phyloP scores from a whole-genome alignment of 129 eudicot genomes.

The Deinandra increscens region DNA sequence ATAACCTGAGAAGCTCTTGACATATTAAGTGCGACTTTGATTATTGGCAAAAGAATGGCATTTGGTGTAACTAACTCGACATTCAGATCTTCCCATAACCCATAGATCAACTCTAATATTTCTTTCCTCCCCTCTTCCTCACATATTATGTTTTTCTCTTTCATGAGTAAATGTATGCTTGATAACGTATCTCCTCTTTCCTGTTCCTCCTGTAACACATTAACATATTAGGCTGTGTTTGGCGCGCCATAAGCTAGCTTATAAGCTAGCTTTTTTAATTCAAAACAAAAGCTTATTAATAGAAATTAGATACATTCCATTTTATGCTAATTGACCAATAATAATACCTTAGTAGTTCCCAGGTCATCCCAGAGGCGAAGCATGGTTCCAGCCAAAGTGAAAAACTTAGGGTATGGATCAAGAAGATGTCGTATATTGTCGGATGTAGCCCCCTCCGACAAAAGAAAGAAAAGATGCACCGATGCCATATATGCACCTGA shows the following conservation, averaged over 20 bases:
- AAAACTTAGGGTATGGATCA: slow-evolving; percentile 50
- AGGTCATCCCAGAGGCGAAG: slow-evolving; percentile 70
- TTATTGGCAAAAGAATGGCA: slow-evolving; percentile 32
- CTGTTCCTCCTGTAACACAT: slow-evolving; percentile 46
- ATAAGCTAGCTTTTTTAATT: no score
- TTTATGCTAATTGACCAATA: neutral
- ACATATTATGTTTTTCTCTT: slow-evolving; percentile 33
- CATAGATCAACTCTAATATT: slow-evolving; percentile 29
- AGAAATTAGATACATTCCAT: no score
- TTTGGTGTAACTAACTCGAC: slow-evolving; percentile 32
- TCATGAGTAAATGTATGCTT: slow-evolving; percentile 48
- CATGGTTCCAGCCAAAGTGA: slow-evolving; percentile 48
- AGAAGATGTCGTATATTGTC: slow-evolving; percentile 22
- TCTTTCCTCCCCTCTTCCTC: slow-evolving; percentile 42
- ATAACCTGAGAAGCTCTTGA: slow-evolving; percentile 57
- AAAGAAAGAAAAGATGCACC: slow-evolving; percentile 51
- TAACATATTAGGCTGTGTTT: neutral
- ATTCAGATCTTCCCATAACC: slow-evolving; percentile 49
- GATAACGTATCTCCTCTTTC: slow-evolving; percentile 55
- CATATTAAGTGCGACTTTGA: slow-evolving; percentile 42
- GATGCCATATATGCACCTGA: slow-evolving; percentile 59
- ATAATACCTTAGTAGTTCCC: slow-evolving; percentile 55
- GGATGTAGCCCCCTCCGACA: slow-evolving; percentile 36
- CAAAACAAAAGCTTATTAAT: neutral
- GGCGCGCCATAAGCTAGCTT: no score